phyloP scores from a whole-genome alignment of 192 early-diverging fungal genomes.

The Backusella morwellensis region DNA sequence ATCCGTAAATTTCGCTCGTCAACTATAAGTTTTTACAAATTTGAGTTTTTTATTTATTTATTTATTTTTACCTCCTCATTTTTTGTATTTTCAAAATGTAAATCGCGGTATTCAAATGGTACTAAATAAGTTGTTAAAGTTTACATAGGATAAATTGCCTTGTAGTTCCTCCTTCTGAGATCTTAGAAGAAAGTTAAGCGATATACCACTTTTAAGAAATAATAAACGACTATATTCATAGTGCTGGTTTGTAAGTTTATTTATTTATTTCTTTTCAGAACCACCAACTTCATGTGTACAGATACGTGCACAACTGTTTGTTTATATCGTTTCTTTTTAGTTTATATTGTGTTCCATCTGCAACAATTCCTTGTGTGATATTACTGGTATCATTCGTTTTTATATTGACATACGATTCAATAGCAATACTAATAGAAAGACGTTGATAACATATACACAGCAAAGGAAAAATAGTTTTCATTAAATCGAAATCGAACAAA shows the following conservation, averaged over 20 bases:
- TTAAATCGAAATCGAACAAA: neutral
- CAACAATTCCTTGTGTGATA: neutral
- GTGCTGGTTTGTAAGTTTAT: neutral
- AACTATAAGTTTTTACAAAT: neutral
- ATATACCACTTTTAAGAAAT: neutral
- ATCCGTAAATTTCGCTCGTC: neutral
- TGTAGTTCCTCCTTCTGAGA: neutral
- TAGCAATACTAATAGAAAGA: neutral
- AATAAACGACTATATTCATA: neutral
- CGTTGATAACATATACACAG: neutral
- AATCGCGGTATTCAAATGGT: neutral
- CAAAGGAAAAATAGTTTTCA: neutral
- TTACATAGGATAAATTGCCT: neutral
- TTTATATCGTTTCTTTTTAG: neutral
- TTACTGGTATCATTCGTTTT: neutral
- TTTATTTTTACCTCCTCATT: neutral
- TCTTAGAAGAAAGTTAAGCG: neutral
- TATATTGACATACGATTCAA: neutral
- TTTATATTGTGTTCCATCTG: neutral
- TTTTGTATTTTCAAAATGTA: neutral
- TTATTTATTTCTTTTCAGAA: neutral
- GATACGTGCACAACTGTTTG: neutral
- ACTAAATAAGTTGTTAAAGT: neutral
- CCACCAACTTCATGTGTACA: neutral
- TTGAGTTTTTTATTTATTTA: neutral